A percentile compares a stretch with the other conserved stretches of the same genome.
Conservation (phyloP, 768 basidiomycete species). For the Coprinopsis strossmayeri region DNA sequence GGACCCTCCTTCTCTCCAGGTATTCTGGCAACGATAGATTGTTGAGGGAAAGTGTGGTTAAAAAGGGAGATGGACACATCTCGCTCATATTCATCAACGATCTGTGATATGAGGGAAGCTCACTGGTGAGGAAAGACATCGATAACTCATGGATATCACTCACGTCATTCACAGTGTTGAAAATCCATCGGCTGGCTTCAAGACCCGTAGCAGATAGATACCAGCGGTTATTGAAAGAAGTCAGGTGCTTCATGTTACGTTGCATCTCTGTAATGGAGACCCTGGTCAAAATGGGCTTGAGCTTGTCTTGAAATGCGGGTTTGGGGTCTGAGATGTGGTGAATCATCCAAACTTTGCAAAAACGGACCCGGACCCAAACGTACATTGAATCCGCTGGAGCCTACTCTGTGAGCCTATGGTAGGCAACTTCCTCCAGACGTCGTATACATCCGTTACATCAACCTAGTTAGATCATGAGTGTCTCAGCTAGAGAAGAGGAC, state of each 20-base stretch:
- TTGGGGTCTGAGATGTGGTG: constrained; percentile 20
- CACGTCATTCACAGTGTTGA: constrained; percentile 24
- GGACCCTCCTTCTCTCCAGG: constrained; percentile 24
- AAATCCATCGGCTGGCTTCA: constrained; percentile 33
- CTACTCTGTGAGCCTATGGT: background rate
- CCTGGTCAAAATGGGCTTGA: constrained; percentile 22
- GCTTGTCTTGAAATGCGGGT: constrained; percentile 23
- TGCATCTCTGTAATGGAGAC: constrained; percentile 31
- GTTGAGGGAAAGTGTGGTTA: constrained; percentile 27
- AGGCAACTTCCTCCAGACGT: constrained; percentile 21
- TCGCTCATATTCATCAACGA: constrained; percentile 12
- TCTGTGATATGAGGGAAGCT: constrained; percentile 20
- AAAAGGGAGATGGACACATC: constrained; percentile 24
- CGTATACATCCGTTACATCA: constrained; percentile 35
- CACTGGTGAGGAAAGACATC: too few relatives aligned
- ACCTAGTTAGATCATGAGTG: too few relatives aligned
- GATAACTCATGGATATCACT: too few relatives aligned
- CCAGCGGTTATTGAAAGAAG: constrained; percentile 37
- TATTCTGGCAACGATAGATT: constrained; percentile 31
- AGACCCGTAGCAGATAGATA: constrained; percentile 32
- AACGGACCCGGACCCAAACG: too few relatives aligned
- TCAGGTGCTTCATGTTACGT: constrained; percentile 25
- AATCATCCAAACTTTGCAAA: too few relatives aligned
- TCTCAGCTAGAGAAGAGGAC: too few relatives aligned
- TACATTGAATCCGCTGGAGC: too few relatives aligned